A percentile compares a stretch with the other conserved stretches of the same genome.
These are phyloP conservation scores for Colletotrichum plurivorum DNA, from an alignment of 2,329 filamentous ascomycete species.

Conservation along the genomic window DNA sequence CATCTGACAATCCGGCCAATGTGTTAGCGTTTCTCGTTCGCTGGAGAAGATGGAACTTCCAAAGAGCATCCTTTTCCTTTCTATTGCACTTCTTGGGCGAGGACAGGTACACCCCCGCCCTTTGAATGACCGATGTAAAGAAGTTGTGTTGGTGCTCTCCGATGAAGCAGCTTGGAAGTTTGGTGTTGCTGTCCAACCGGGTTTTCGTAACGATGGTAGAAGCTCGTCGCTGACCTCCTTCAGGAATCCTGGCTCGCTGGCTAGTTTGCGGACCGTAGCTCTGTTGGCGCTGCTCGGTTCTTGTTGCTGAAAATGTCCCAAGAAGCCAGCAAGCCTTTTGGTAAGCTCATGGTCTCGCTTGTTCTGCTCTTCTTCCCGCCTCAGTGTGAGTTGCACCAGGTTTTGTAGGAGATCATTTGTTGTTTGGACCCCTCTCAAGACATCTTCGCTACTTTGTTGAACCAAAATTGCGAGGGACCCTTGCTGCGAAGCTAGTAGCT, in stretches of 20 bases:
- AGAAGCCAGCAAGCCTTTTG: not conserved
- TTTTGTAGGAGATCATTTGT: not conserved
- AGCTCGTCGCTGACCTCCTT: not conserved
- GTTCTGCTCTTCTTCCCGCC: no score
- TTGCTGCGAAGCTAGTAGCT: not conserved
- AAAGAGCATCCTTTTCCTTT: not conserved
- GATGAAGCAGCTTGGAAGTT: not conserved
- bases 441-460: not conserved
- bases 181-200: not conserved
- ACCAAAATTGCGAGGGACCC: not conserved
- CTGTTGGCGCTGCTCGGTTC: no score
- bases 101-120: conserved; percentile 5
- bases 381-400: not conserved
- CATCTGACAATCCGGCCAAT: conserved; percentile 1
- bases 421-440: not conserved
- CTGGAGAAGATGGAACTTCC: not conserved
- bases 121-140: no score
- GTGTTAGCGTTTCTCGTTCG: not conserved
- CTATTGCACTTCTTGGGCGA: not conserved
- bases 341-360: not conserved
- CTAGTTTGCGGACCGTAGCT: not conserved
- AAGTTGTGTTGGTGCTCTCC: no score
- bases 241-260: not conserved
- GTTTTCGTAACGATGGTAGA: not conserved
- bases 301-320: not conserved